Evolutionary conservation across 2,329 filamentous ascomycete species (phyloP).

Genomic region (Chalaropsis thielavioides): DNA sequence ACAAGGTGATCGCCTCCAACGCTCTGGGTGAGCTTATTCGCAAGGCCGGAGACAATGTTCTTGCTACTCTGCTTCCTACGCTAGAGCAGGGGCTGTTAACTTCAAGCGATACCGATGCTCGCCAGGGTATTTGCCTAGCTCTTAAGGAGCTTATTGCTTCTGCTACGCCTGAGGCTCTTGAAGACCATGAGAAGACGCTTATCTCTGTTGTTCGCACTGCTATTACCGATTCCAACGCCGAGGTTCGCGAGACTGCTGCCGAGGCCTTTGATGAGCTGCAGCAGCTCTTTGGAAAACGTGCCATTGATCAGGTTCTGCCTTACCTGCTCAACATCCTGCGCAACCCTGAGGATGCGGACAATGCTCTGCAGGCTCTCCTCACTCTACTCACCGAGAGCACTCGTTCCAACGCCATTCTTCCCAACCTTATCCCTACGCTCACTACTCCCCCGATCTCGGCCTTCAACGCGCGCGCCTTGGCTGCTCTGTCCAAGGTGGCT

Average conservation of each 20-base stretch:
- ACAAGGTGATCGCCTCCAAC: slow-evolving; percentile 97
- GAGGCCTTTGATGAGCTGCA: slow-evolving; percentile 95
- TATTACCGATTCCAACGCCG: slow-evolving; percentile 73
- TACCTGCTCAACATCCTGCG: slow-evolving; percentile 81
- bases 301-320: slow-evolving; percentile 88
- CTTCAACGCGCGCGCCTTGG: slow-evolving; percentile 89
- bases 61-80: slow-evolving; percentile 75
- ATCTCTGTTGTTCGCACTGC: slow-evolving; percentile 89
- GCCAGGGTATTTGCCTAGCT: slow-evolving; percentile 94
- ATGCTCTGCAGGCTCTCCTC: slow-evolving; percentile 80
- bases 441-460: slow-evolving; percentile 78
- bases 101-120: slow-evolving; percentile 80
- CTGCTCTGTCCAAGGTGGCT: slow-evolving; percentile 84
- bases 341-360: slow-evolving; percentile 73
- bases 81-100: slow-evolving; percentile 81
- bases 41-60: slow-evolving; percentile 86
- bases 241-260: slow-evolving; percentile 87
- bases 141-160: slow-evolving; percentile 85
- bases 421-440: slow-evolving; percentile 87
- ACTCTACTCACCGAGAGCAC: slow-evolving; percentile 89
- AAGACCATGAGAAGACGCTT: slow-evolving; percentile 88
- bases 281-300: slow-evolving; percentile 82
- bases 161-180: slow-evolving; percentile 72
- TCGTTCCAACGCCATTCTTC: slow-evolving; percentile 88
- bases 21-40: slow-evolving; percentile 91